These are phyloP conservation scores for Colletotrichum sublineola DNA, from an alignment of 2,329 filamentous ascomycete species.

Conservation along the genomic window DNA sequence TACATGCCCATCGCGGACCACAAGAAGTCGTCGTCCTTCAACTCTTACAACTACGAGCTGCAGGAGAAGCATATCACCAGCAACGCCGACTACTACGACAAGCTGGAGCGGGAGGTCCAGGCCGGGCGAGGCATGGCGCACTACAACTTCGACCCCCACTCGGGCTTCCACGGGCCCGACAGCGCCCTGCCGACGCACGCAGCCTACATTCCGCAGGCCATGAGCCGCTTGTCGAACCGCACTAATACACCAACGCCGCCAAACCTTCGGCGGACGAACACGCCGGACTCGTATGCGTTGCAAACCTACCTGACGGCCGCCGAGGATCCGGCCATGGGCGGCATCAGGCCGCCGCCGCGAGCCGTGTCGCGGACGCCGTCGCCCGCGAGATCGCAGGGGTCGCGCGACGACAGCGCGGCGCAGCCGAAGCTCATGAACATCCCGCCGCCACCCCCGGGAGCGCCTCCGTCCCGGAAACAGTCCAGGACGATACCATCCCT, in stretches of 20 bases:
- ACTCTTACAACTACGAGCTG: conserved; percentile 43
- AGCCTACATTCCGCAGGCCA: conserved; percentile 60
- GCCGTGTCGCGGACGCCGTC: conserved; percentile 26
- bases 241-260: conserved; percentile 34
- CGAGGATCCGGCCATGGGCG: conserved; percentile 45
- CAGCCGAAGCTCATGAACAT: conserved; percentile 11
- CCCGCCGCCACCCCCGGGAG: conserved; percentile 47
- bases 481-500: too few species aligned
- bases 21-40: conserved; percentile 48
- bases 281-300: conserved; percentile 52
- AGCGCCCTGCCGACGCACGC: conserved; percentile 61
- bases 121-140: conserved; percentile 34
- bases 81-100: conserved; percentile 58
- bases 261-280: conserved; percentile 43
- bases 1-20: conserved; percentile 45
- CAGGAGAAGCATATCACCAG: conserved; percentile 47
- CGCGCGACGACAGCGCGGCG: conserved; percentile 13
- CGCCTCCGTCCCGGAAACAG: too few species aligned
- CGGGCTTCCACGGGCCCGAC: conserved; percentile 42
- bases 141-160: conserved; percentile 50
- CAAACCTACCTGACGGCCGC: conserved; percentile 54
- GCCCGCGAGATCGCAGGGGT: conserved; percentile 17
- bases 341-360: conserved; percentile 31
- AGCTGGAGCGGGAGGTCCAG: conserved; percentile 50
- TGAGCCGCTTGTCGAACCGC: conserved; percentile 48